phyloP scores from a whole-genome alignment of 164 flowering plant genomes.

The Dillenia turbinata region DNA sequence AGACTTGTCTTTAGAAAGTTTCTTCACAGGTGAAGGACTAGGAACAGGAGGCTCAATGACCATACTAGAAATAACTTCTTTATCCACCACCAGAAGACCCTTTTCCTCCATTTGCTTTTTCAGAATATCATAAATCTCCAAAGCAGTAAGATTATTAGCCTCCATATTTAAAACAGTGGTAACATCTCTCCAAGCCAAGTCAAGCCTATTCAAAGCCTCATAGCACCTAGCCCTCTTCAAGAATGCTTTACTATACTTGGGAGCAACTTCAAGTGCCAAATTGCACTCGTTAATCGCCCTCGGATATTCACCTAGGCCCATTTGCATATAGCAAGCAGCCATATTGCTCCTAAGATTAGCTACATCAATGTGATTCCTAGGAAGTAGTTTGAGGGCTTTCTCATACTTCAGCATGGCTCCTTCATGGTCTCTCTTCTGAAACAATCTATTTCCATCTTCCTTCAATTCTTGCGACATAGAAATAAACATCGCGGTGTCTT shows the following conservation, averaged over 20 bases:
- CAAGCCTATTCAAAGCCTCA: conserved; percentile 65
- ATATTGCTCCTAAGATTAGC: conserved; percentile 64
- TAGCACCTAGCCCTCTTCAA: conserved; percentile 83
- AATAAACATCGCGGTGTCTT: conserved; percentile 59
- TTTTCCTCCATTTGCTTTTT: conserved; percentile 35
- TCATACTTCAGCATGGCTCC: conserved; percentile 86
- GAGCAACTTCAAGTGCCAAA: conserved; percentile 76
- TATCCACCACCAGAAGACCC: conserved; percentile 34
- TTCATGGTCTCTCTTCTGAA: conserved; percentile 72
- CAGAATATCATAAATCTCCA: conserved; percentile 65
- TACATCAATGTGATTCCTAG: conserved; percentile 61
- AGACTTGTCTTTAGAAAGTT: conserved; percentile 35
- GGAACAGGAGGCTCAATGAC: conserved; percentile 24
- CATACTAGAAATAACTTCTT: conserved; percentile 32
- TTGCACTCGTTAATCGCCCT: conserved; percentile 78
- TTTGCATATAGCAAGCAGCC: conserved; percentile 92
- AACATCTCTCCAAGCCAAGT: conserved; percentile 73
- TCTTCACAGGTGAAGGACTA: conserved; percentile 8
- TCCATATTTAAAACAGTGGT: conserved; percentile 48
- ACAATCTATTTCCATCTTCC: conserved; percentile 81
- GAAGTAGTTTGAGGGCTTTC: conserved; percentile 77
- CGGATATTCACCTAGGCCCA: conserved; percentile 70
- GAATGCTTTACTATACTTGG: conserved; percentile 79
- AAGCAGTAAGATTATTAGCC: conserved; percentile 62
- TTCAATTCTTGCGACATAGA: conserved; percentile 65